Evolutionary conservation across 2,329 filamentous ascomycete genomes (phyloP).

Genomic region (Diaporthe vexans): DNA sequence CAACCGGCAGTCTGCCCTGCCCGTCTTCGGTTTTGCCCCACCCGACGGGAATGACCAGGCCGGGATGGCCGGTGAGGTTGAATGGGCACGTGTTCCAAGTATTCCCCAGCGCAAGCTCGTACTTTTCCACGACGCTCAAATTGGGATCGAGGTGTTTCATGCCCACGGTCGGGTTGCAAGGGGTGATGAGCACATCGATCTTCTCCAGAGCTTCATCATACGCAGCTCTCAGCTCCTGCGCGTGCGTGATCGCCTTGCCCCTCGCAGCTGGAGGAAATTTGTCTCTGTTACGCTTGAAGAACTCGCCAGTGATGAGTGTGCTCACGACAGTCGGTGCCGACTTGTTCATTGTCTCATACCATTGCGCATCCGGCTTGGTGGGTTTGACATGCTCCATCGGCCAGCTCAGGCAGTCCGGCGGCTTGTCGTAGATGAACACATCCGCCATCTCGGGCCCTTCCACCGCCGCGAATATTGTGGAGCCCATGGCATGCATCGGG

Average conservation of each 20-base stretch:
- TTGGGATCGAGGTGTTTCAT: conserved; percentile 55
- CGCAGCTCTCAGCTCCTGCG: conserved; percentile 60
- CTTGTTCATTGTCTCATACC: conserved; percentile 58
- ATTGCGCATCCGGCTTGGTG: conserved; percentile 53
- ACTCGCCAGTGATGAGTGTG: conserved; percentile 56
- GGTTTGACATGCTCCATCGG: conserved; percentile 49
- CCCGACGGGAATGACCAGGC: conserved; percentile 60
- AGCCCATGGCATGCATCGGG: conserved; percentile 61
- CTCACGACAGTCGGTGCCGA: conserved; percentile 61
- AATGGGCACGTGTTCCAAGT: conserved; percentile 62
- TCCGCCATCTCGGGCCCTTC: conserved; percentile 52
- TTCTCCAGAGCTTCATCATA: conserved; percentile 60
- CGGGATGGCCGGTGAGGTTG: conserved; percentile 65
- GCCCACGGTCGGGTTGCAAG: conserved; percentile 60
- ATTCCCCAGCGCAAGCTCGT: conserved; percentile 59
- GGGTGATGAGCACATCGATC: conserved; percentile 64
- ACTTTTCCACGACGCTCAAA: conserved; percentile 55
- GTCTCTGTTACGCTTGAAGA: conserved; percentile 45
- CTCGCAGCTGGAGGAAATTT: conserved; percentile 51
- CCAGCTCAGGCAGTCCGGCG: conserved; percentile 51
- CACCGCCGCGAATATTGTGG: conserved; percentile 62
- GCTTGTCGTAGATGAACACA: conserved; percentile 48
- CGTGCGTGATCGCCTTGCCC: conserved; percentile 61
- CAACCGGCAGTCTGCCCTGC: conserved; percentile 47
- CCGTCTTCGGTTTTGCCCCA: conserved; percentile 46